Evolutionary conservation across 2,329 filamentous ascomycete species (phyloP).

Genomic region (Daldinia sp.): DNA sequence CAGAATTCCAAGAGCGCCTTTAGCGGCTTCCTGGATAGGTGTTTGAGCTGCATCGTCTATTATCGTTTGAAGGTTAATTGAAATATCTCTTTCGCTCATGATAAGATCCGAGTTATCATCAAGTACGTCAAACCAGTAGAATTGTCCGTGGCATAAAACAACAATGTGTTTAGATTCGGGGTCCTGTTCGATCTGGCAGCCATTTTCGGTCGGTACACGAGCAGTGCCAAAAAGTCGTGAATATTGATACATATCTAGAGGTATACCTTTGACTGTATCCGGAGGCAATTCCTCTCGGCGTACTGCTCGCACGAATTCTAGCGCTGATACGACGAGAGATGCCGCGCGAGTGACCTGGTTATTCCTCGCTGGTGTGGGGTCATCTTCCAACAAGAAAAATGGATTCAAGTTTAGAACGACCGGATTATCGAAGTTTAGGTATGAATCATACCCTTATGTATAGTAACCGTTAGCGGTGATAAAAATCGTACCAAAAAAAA

Average conservation of each 20-base stretch:
- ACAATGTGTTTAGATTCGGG: constrained; percentile 92
- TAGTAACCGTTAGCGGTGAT: constrained; percentile 32
- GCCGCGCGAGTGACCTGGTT: constrained; percentile 96
- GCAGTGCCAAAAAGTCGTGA: constrained; percentile 94
- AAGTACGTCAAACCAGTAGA: constrained; percentile 98
- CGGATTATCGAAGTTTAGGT: constrained; percentile 96
- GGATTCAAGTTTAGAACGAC: constrained; percentile 97
- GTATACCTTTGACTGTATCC: constrained; percentile 82
- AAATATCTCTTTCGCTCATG: constrained; percentile 95
- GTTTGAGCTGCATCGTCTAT: constrained; percentile 89
- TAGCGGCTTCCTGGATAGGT: constrained; percentile 93
- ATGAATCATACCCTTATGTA: constrained; percentile 90
- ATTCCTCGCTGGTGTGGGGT: constrained; percentile 94
- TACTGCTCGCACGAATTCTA: constrained; percentile 92
- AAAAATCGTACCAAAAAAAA: neutral
- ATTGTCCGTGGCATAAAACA: constrained; percentile 91
- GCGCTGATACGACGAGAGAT: constrained; percentile 86
- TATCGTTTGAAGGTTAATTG: constrained; percentile 90
- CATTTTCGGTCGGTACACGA: constrained; percentile 90
- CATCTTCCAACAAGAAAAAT: constrained; percentile 96
- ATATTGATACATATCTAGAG: constrained; percentile 98
- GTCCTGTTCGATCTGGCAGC: constrained; percentile 95
- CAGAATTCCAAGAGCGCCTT: constrained; percentile 89
- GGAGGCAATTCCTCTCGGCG: constrained; percentile 91
- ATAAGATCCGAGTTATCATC: constrained; percentile 95